These are phyloP conservation scores for Yamadazyma ubonensis DNA, from an alignment of 805 yeast genomes.

Conservation along the genomic window DNA sequence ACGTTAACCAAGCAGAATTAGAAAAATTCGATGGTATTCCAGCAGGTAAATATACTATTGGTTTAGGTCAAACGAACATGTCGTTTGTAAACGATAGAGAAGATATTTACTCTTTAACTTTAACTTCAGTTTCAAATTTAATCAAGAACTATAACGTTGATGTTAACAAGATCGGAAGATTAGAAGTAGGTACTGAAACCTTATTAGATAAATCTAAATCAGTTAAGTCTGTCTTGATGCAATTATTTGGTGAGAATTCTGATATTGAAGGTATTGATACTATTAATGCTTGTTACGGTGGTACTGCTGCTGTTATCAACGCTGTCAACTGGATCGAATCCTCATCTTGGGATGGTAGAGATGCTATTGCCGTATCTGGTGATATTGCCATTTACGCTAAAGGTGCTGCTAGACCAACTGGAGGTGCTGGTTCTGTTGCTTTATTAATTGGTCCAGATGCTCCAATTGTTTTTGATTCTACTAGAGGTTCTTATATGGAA, in stretches of 20 bases:
- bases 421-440: conserved; percentile 98
- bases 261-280: conserved; percentile 97
- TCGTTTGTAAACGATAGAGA: conserved; percentile 96
- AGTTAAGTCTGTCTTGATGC: conserved; percentile 93
- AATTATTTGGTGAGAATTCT: conserved; percentile 80
- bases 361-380: conserved; percentile 95
- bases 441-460: conserved; percentile 96
- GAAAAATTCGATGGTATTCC: conserved; percentile 85
- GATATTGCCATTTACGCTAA: conserved; percentile 96
- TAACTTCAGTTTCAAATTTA: conserved; percentile 81
- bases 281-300: conserved; percentile 97
- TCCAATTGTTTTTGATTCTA: conserved; percentile 86
- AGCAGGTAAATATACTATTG: conserved; percentile 95
- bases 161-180: conserved; percentile 78
- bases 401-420: conserved; percentile 99
- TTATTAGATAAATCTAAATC: conserved; percentile 95
- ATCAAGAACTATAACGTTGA: conserved; percentile 82
- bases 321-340: conserved; percentile 96
- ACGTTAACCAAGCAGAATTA: conserved; percentile 82
- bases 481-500: conserved; percentile 91
- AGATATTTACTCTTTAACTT: conserved; percentile 90
- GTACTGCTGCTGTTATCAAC: conserved; percentile 92
- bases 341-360: conserved; percentile 96
- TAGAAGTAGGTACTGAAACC: conserved; percentile 98
- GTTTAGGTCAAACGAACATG: conserved; percentile 98